phyloP scores from a whole-genome alignment of 108 stramenopile genomes.

The Cyclotella kingstonii region DNA sequence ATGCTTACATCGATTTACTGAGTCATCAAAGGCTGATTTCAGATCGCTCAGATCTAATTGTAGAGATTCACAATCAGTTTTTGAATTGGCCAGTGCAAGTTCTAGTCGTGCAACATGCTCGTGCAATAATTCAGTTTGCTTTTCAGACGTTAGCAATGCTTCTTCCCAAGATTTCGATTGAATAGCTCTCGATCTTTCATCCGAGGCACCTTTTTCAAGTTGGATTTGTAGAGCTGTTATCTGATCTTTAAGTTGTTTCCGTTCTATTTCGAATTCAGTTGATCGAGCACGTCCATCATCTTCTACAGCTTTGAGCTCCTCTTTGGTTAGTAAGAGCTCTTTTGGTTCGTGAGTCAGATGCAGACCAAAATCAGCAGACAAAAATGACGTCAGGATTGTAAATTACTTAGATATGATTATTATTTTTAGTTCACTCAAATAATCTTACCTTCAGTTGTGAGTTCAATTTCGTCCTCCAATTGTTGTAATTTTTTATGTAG shows the following conservation, averaged over 20 bases:
- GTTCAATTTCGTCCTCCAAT: conserved; percentile 64
- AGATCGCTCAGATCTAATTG: conserved; percentile 76
- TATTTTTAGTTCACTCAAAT: not conserved
- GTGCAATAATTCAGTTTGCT: conserved; percentile 25
- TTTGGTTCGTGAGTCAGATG: too few species aligned
- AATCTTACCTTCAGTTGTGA: conserved; percentile 16
- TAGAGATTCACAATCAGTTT: conserved; percentile 59
- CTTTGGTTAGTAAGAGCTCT: conserved; percentile 49
- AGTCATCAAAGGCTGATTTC: conserved; percentile 70
- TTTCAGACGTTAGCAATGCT: conserved; percentile 28
- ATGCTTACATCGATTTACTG: conserved; percentile 33
- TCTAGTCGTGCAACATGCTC: conserved; percentile 66
- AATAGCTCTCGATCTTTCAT: conserved; percentile 41
- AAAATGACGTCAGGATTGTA: not conserved
- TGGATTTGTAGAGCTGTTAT: conserved; percentile 52
- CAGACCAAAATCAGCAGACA: too few species aligned
- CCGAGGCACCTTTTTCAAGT: conserved; percentile 49
- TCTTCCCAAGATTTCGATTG: conserved; percentile 59
- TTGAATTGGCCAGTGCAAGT: conserved; percentile 68
- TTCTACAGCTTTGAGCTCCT: conserved; percentile 68
- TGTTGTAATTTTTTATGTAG: conserved; percentile 57
- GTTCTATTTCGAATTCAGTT: conserved; percentile 44
- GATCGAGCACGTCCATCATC: conserved; percentile 55
- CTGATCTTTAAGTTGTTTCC: conserved; percentile 61
- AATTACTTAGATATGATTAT: not conserved